Base-by-base conservation (phyloP, 805 yeast species). In the Lipomyces sp. region DNA sequence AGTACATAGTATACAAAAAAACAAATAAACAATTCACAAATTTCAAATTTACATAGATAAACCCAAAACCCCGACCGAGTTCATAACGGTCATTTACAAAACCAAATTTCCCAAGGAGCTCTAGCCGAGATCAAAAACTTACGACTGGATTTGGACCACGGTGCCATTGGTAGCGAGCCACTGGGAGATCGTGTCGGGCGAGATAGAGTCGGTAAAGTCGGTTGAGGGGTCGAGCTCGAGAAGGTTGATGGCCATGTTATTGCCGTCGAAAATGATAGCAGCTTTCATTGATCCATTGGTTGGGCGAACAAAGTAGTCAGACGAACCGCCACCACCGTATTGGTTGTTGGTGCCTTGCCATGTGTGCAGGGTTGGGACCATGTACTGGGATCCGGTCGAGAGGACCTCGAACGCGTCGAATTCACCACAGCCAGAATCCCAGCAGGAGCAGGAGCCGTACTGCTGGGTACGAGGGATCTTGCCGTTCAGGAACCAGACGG, bases 391-490 rank as follows among this genome's bases (percentile, higher is more conserved):
- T 72, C 97, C 97, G 45, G 89, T 72, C 69, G 87, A 81, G 73
- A 95, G 85, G 73, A 94, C 84, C 85, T 95, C 99, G 75, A 94
- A 95, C 75, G 92, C 83, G 81, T 95, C 99, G 75, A 95, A 83
- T 84, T 95, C 99, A 82, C 99, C 99, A 82, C 99, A 95, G 69
- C 98, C 98, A 63, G 96, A 84, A 62, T 85, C 75, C 99, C 99
- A 95, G 85, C 99, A 95, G 48, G 98, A 92, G 84, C 98, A 95
- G 29, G 85, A 77, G 78, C 98, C 98, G 81, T 95, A 95, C 82
- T 95, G 98, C 75, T 88, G 81, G 73, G 98, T 93, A 85, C 99
- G 91, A 81, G 99, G 97, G 76, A 93, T 88, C 83, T 90, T 90
- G 69, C 97, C 97, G 79, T 93, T 93, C 78, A 93, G 86, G 79